Percentiles rank a stretch among this genome's conserved stretches.
phyloP scores from a whole-genome alignment of 2,329 filamentous ascomycete genomes.

The Simplicillium sp. region DNA sequence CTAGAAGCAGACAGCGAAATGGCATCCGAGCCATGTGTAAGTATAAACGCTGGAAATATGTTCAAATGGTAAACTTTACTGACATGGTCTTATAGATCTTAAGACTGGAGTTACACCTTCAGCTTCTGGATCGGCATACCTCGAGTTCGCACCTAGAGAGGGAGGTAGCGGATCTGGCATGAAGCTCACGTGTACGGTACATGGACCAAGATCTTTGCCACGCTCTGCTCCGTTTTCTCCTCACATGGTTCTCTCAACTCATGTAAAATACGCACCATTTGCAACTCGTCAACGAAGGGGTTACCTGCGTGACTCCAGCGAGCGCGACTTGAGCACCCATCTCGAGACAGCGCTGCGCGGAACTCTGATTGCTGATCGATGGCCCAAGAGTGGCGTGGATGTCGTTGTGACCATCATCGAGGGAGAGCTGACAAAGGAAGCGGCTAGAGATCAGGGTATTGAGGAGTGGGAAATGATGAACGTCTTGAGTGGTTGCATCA shows the following conservation, averaged over 20 bases:
- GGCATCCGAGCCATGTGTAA: slow-evolving; percentile 56
- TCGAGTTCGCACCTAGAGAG: slow-evolving; percentile 51
- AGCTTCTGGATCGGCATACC: slow-evolving; percentile 85
- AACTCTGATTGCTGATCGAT: slow-evolving; percentile 83
- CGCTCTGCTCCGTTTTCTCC: slow-evolving; percentile 86
- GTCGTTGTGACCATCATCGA: slow-evolving; percentile 89
- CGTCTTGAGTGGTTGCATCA: slow-evolving; percentile 84
- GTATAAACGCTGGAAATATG: not conserved
- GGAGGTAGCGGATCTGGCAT: slow-evolving; percentile 52
- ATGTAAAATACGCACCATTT: slow-evolving; percentile 95
- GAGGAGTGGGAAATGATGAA: slow-evolving; percentile 85
- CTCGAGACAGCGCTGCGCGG: slow-evolving; percentile 84
- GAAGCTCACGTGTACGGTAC: slow-evolving; percentile 88
- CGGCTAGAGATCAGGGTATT: slow-evolving; percentile 36
- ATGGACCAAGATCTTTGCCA: slow-evolving; percentile 84
- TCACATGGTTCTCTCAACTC: slow-evolving; percentile 81
- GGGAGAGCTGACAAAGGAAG: slow-evolving; percentile 70
- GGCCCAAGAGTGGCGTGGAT: slow-evolving; percentile 98
- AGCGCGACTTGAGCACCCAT: slow-evolving; percentile 84
- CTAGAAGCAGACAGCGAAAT: slow-evolving; percentile 52
- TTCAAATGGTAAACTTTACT: too few relatives aligned
- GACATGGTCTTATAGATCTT: slow-evolving; percentile 49
- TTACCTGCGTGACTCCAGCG: slow-evolving; percentile 75
- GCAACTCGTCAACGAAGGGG: slow-evolving; percentile 74
- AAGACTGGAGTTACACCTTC: slow-evolving; percentile 90